Percentiles rank a stretch among this genome's conserved stretches.
phyloP scores from a whole-genome alignment of 2,329 filamentous ascomycete species.

The Myotisia sp. region DNA sequence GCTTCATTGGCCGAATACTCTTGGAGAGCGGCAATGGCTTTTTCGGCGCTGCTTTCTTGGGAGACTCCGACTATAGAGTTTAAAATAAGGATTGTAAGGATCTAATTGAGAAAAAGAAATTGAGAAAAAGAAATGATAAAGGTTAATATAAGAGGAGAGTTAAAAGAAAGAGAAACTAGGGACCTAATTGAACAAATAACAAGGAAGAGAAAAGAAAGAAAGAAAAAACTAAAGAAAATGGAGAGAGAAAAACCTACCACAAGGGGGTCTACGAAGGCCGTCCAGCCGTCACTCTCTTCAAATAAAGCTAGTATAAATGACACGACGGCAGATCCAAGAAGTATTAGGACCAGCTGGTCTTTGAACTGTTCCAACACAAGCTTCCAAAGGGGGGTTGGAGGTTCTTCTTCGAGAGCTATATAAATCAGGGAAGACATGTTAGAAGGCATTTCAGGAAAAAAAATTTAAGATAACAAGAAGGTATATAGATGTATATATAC shows the following conservation, averaged over 20 bases:
- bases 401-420: constrained; percentile 66
- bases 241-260: constrained; percentile 76
- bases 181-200: too few relatives aligned
- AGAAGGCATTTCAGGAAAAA: constrained; percentile 9
- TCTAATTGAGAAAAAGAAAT: constrained; percentile 38
- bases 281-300: constrained; percentile 87
- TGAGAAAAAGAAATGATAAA: background rate
- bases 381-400: constrained; percentile 89
- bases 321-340: constrained; percentile 80
- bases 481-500: constrained; percentile 3
- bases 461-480: background rate
- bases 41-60: constrained; percentile 96
- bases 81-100: constrained; percentile 88
- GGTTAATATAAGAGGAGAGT: background rate
- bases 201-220: too few relatives aligned
- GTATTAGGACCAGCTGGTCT: constrained; percentile 90
- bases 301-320: constrained; percentile 89
- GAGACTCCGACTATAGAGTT: constrained; percentile 96
- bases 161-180: constrained; percentile 38
- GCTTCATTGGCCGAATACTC: constrained; percentile 98
- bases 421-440: constrained; percentile 7
- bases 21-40: constrained; percentile 92
- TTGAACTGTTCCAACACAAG: constrained; percentile 98
- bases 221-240: background rate
- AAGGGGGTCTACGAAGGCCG: constrained; percentile 87